phyloP scores from a whole-genome alignment of 2,329 filamentous ascomycete species.

The Monilinia laxa region DNA sequence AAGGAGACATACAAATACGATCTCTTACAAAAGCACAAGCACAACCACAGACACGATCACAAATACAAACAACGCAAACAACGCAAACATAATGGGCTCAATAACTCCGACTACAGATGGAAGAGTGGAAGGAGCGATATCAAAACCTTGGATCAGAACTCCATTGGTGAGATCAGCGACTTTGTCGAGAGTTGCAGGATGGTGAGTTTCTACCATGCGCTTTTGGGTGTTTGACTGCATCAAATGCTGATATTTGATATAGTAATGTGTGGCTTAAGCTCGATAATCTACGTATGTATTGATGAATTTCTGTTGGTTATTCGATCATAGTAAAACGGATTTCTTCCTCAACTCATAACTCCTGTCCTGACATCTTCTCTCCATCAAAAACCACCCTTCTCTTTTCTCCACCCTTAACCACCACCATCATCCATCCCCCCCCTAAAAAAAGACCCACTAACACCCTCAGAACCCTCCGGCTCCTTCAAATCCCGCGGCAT shows the following conservation, averaged over 20 bases:
- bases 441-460: not conserved
- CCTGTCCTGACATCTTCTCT: constrained; percentile 41
- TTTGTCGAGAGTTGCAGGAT: constrained; percentile 35
- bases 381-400: no score
- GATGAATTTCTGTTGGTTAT: not conserved
- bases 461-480: constrained; percentile 44
- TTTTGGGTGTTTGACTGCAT: not conserved
- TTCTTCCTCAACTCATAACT: constrained; percentile 47
- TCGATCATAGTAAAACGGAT: not conserved
- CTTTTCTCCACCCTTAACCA: no score
- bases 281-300: constrained; percentile 50
- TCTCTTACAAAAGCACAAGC: no score
- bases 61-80: not conserved
- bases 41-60: not conserved
- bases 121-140: not conserved
- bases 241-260: not conserved
- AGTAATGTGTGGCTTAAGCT: constrained; percentile 75
- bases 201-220: constrained; percentile 25
- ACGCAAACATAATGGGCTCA: constrained; percentile 12
- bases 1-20: no score
- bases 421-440: not conserved
- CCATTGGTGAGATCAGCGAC: constrained; percentile 33
- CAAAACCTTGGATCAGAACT: constrained; percentile 33
- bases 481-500: constrained; percentile 83
- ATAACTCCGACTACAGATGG: not conserved